These are phyloP conservation scores for Fusarium sp. DNA, from an alignment of 2,329 filamentous ascomycete species.

Conservation along the genomic window DNA sequence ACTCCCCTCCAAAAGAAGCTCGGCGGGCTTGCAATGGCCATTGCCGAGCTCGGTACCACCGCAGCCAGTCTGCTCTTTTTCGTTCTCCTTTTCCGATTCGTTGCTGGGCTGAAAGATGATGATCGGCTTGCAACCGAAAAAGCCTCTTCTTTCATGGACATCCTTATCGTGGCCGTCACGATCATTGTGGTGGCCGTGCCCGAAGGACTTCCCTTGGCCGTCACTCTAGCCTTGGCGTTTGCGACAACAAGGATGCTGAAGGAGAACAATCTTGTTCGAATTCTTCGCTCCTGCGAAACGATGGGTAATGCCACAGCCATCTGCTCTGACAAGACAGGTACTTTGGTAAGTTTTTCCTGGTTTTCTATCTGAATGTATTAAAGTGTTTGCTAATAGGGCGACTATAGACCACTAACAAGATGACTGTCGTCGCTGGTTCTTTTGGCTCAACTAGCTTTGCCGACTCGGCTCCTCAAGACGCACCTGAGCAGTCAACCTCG, in stretches of 20 bases:
- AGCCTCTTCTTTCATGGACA: conserved; percentile 69
- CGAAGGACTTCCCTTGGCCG: conserved; percentile 75
- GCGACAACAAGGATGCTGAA: conserved; percentile 52
- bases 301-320: neutral
- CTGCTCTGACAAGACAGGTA: conserved; percentile 35
- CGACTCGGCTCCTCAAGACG: neutral
- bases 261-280: neutral
- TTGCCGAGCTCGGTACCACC: neutral
- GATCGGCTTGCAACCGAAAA: conserved; percentile 66
- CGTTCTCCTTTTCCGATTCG: neutral
- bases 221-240: conserved; percentile 77
- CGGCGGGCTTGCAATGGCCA: neutral
- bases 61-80: neutral
- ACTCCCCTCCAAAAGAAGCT: conserved; percentile 70
- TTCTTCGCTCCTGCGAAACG: neutral
- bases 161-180: conserved; percentile 76
- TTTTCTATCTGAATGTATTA: conserved; percentile 56
- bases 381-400: neutral
- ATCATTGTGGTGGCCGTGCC: conserved; percentile 77
- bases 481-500: neutral
- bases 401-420: neutral
- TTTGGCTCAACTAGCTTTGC: neutral
- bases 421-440: neutral
- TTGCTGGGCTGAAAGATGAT: conserved; percentile 46
- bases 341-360: conserved; percentile 74